Evolutionary conservation across 768 basidiomycete genomes (phyloP), one percentile per base, ranked within the genome.

Genomic region (Auriscalpium microsporum): DNA sequence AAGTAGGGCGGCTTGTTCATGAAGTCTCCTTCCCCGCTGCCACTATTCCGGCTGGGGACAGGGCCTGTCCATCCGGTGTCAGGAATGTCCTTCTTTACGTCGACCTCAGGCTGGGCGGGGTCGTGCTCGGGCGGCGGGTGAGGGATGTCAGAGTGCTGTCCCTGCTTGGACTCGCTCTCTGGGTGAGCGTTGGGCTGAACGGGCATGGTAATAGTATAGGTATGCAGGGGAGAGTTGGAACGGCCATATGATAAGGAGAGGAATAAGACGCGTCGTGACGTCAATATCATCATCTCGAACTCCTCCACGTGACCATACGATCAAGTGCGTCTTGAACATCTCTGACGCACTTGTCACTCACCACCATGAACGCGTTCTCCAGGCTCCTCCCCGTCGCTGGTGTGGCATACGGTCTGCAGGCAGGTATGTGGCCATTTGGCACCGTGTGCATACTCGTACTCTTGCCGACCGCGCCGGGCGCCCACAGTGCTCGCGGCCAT

Each of bases 371-470:
- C 6, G 68, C 79, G 3, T 77, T 82, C 57, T 82, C 82, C 13
- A 74, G 73, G 40, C 71, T 84, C n/a, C 52, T 81, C 1, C 82
- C 80, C 9, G 64, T 73, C 3, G 62, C 77, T 4, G 69, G 68
- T 9, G 77, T 73, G 54, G 77, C 82, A 10, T 83, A 77, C 61
- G 76, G 69, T 4, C 67, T 81, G 0, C 82, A 84, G 67, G 60
- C 75, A 11, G 59, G 80, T 79, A 62, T 61, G 69, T 42, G 6
- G 60, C 42, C 46, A 52, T n/a, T 14, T 58, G 13, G 45, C 52
- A 16, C 36, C 44, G 16, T 17, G 1, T 47, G 23, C 48, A 21
- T 28, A 10, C n/a, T n/a, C n/a, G 40, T 51, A 28, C 19, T 56
- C 48, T 48, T 47, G 48, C 50, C n/a, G n/a, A 28, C 36, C 54